Base-by-base conservation (phyloP, 148 eudicot species). In the Selenicereus undatus region DNA sequence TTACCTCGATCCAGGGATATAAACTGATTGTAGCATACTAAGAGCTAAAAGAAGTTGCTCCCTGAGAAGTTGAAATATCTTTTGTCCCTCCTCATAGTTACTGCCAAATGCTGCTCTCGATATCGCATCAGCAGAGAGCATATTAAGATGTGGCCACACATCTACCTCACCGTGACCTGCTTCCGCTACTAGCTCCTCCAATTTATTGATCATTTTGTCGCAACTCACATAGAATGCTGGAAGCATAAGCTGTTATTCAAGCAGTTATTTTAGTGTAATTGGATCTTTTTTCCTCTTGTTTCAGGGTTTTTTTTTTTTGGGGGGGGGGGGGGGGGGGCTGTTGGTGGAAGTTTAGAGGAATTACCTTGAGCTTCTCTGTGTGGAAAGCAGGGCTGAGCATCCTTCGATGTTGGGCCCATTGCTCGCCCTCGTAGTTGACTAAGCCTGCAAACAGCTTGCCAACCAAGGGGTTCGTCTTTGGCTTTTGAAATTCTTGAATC, bases 21-120 rank as follows among this genome's bases (percentile, higher is more conserved):
- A 78, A 65, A 66, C 39, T 66, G 80, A 65, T 20, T 45, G 73
- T 0, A 78, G 17, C n/a, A 43, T 66, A 43, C 9, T 0, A 78
- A 66, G 58, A 78, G 42, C 58, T 21, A 66, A 65, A 11, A 5
- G n/a, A 7, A 39, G 27, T 32, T 66, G 58, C 39, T 78, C 73
- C 24, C 48, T 43, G 3, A 78, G 39, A 78, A 78, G 80, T 10
- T 66, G 58, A n/a, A 78, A 78, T 43, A 78, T 78, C 71, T n/a
- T 45, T 17, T 78, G 73, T 45, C 80, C 80, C n/a, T 78, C 80
- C 10, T 43, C 39, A 45, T 78, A 78, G 80, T 73, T 78, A 42
- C 74, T 78, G 68, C 74, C 81, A 78, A 78, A 78, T 68, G 81
- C 74, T 48, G 81, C 64, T 78, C 81, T 78, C 29, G 81, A 78